phyloP scores from a whole-genome alignment of 2,329 filamentous ascomycete genomes.

The Ascochyta clinopodiicola region DNA sequence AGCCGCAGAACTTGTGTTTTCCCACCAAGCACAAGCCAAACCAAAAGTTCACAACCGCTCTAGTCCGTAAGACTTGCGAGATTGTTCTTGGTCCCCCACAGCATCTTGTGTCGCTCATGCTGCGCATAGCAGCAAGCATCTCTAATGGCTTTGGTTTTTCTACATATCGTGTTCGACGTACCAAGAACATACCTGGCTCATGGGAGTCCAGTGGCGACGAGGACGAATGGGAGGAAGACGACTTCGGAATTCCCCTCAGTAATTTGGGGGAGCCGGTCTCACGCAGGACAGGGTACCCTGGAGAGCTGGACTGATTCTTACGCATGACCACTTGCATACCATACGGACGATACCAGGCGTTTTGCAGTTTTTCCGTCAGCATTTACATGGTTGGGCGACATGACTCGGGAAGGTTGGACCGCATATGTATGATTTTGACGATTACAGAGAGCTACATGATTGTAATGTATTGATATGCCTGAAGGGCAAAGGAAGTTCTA shows the following conservation, averaged over 20 bases:
- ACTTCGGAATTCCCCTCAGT: conserved; percentile 60
- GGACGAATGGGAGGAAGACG: conserved; percentile 61
- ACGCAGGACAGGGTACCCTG: conserved; percentile 31
- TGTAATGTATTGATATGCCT: conserved; percentile 22
- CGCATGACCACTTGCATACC: conserved; percentile 21
- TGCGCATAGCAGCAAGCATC: conserved; percentile 80
- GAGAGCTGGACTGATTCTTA: conserved; percentile 36
- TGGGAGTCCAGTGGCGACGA: conserved; percentile 66
- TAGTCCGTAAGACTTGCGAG: conserved; percentile 78
- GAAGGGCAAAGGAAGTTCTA: neutral
- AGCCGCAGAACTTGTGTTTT: conserved; percentile 70
- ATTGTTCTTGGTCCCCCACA: conserved; percentile 81
- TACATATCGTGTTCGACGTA: conserved; percentile 41
- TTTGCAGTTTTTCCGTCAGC: conserved; percentile 23
- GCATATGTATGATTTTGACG: conserved; percentile 24
- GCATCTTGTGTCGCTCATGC: conserved; percentile 78
- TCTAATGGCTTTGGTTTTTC: conserved; percentile 54
- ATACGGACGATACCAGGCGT: conserved; percentile 28
- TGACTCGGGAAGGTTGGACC: conserved; percentile 17
- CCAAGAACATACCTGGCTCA: conserved; percentile 56
- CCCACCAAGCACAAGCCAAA: conserved; percentile 52
- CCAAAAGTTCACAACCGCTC: conserved; percentile 56
- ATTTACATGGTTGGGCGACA: conserved; percentile 32
- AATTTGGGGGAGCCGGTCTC: conserved; percentile 34
- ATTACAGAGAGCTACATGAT: conserved; percentile 23